A percentile compares a stretch with the other conserved stretches of the same genome.
phyloP scores from a whole-genome alignment of 768 basidiomycete genomes.

The Leccinum ochraceum region DNA sequence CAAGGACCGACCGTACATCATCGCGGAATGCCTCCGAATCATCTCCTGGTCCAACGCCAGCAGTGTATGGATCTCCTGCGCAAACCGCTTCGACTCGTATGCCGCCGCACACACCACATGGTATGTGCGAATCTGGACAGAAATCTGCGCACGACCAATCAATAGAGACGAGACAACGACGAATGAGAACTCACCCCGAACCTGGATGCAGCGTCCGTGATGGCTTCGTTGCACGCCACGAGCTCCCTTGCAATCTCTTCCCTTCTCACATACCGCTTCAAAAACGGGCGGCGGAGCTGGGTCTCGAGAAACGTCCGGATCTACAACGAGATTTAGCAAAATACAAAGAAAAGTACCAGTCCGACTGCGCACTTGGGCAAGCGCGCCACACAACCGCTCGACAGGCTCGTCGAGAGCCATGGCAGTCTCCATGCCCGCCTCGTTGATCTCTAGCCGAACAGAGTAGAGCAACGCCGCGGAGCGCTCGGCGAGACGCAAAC shows the following conservation, averaged over 20 bases:
- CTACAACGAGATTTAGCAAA: slow-evolving; percentile 25
- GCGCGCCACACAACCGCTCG: slow-evolving; percentile 26
- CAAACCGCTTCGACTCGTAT: slow-evolving; percentile 23
- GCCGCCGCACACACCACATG: slow-evolving; percentile 47
- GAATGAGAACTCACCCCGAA: slow-evolving; percentile 22
- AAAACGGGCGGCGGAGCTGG: slow-evolving; percentile 66
- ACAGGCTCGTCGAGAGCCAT: slow-evolving; percentile 54
- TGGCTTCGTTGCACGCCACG: slow-evolving; percentile 47
- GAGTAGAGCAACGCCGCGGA: slow-evolving; percentile 69
- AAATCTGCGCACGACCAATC: slow-evolving; percentile 32
- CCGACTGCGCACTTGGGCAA: slow-evolving; percentile 45
- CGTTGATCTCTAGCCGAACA: slow-evolving; percentile 59
- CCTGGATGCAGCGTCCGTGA: slow-evolving; percentile 46
- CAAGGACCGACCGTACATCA: slow-evolving; percentile 8
- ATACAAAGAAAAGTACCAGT: no score
- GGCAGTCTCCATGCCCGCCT: slow-evolving; percentile 54
- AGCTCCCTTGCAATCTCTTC: slow-evolving; percentile 65
- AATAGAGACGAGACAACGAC: not conserved
- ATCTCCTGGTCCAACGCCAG: slow-evolving; percentile 21
- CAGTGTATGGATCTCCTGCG: slow-evolving; percentile 21
- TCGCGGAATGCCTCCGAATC: slow-evolving; percentile 13
- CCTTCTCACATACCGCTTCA: slow-evolving; percentile 76
- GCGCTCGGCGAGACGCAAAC: slow-evolving; percentile 69
- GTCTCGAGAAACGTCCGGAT: slow-evolving; percentile 56
- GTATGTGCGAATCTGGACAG: slow-evolving; percentile 55